Conservation (phyloP, 176 grass and related monocot species). For the Ampelocalamus luodianensis region DNA sequence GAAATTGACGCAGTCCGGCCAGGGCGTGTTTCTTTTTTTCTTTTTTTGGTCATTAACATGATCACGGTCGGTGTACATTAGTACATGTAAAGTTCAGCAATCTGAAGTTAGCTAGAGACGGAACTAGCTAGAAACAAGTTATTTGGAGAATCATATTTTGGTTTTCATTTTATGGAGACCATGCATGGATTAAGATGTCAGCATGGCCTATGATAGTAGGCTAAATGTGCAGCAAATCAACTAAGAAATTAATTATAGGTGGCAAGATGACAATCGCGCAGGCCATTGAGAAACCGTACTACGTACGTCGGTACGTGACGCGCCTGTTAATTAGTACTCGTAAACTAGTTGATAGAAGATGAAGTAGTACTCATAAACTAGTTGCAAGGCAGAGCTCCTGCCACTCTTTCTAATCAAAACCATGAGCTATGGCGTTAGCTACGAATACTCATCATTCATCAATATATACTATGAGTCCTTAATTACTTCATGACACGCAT, state of each 20-base stretch:
- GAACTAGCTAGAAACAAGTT: slow-evolving; percentile 21
- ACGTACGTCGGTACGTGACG: too few relatives aligned
- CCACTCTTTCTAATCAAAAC: not conserved
- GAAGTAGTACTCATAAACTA: not conserved
- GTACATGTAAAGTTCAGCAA: slow-evolving; percentile 48
- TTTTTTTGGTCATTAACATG: slow-evolving; percentile 48
- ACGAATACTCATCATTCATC: not conserved
- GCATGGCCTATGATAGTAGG: not conserved
- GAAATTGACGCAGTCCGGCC: slow-evolving; percentile 38
- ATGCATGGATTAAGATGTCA: not conserved
- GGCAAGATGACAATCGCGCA: not conserved
- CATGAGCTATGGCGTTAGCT: not conserved
- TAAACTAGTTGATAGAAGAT: not conserved
- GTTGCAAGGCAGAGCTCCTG: too few relatives aligned
- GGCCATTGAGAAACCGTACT: not conserved
- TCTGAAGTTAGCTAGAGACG: slow-evolving; percentile 27
- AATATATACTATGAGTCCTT: not conserved
- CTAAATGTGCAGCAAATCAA: not conserved
- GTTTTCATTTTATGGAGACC: not conserved
- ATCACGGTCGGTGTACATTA: slow-evolving; percentile 46
- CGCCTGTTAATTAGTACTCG: not conserved
- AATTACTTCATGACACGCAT: not conserved
- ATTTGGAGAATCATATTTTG: not conserved
- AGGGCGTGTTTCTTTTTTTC: not conserved
- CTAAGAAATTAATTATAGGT: not conserved